Evolutionary conservation across 495 filamentous ascomycete genomes (phyloP), one percentile per base, ranked within the genome.

Genomic region (Lepraria neglecta): DNA sequence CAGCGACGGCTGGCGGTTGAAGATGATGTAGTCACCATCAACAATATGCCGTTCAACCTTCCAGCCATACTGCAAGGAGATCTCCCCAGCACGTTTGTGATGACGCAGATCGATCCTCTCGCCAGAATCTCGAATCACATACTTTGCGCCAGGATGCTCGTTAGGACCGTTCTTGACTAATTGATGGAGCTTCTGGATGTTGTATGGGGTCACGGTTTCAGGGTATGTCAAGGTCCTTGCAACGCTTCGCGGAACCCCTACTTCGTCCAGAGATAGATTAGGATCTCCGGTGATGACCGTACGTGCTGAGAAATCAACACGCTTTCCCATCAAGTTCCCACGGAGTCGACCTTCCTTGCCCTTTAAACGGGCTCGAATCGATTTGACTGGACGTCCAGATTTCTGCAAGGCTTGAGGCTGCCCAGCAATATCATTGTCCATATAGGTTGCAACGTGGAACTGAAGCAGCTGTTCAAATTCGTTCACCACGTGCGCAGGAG

Each of bases 261-360:
- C 94, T 77, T 99, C 89, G 67, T 97, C 92, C 27, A 99, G 80
- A 28, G 90, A 95, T 64, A 97, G 77, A 68, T 97, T 97, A 19
- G 94, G 95, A 71, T 99, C 94, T 72, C 94, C 94, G 58, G 94
- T 98, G 70, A 97, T 98, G 73, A 99, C 94, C 31, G 94, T 99
- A 85, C 94, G 95, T 19, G 94, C 95, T 1, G 94, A 99, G 73
- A 99, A 99, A 69, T 99, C 94, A 38, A 99, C 94, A 81, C 94
- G 94, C 75, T 99, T 99, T 45, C 94, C 94, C 94, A 98, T 98
- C 77, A 97, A 80, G 70, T 97, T 99, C 67, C 95, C 94, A 73
- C 94, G 89, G 17, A 99, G 80, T 76, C 94, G 90, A 68, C 94
- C 94, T 73, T 99, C 94, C 70, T 99, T 99, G 59, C 95, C 94